Conservation (phyloP, 495 filamentous ascomycete genomes). For the Lepraria neglecta region DNA sequence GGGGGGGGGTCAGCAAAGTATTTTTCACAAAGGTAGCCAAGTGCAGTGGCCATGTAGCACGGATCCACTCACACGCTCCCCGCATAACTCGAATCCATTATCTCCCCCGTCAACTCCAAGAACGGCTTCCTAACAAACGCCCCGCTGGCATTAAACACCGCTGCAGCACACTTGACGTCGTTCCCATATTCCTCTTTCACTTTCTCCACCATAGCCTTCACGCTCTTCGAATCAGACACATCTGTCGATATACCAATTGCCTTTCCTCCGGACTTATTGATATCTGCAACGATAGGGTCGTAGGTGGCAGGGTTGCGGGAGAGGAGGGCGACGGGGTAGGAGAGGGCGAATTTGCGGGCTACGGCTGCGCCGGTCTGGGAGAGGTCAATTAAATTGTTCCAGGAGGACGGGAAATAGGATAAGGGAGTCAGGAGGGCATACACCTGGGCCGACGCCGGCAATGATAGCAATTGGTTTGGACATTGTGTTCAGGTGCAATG, state of each 20-base stretch:
- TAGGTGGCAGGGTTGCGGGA: constrained; percentile 64
- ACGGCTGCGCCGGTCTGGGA: constrained; percentile 43
- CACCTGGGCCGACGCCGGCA: constrained; percentile 68
- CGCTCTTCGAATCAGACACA: constrained; percentile 54
- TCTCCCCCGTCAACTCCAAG: constrained; percentile 60
- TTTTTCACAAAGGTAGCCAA: neutral
- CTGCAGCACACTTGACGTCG: constrained; percentile 49
- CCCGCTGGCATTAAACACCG: constrained; percentile 75
- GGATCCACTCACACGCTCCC: constrained; percentile 18
- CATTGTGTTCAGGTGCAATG: constrained; percentile 19
- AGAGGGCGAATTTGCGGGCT: constrained; percentile 60
- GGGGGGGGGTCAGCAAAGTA: neutral
- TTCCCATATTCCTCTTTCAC: constrained; percentile 52
- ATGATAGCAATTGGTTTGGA: constrained; percentile 54
- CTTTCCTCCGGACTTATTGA: constrained; percentile 60
- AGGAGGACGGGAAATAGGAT: neutral
- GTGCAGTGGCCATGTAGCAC: neutral
- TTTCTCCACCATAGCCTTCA: constrained; percentile 59
- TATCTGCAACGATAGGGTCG: constrained; percentile 62
- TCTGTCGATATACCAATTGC: constrained; percentile 75
- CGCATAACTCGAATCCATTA: constrained; percentile 44
- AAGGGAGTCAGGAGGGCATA: constrained; percentile 31
- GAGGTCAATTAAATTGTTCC: constrained; percentile 8
- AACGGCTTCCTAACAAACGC: constrained; percentile 73
- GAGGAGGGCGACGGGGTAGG: constrained; percentile 71